A percentile compares a stretch with the other conserved stretches of the same genome.
Conservation (phyloP, 2,329 filamentous ascomycete species). For the Neoarthrinium moseri region DNA sequence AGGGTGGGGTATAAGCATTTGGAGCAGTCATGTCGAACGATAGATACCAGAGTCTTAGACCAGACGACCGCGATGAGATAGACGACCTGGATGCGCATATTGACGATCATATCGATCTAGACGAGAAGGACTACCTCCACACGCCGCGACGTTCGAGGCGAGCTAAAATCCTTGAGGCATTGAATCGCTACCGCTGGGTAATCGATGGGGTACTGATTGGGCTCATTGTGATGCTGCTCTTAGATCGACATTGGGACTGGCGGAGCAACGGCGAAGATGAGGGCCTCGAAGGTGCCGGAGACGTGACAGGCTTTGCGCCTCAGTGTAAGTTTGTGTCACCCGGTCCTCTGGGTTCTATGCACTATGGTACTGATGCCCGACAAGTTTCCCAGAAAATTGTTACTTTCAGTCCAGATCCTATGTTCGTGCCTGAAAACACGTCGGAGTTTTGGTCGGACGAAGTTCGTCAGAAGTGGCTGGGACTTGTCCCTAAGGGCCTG, state of each 20-base stretch:
- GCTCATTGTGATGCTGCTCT: conserved; percentile 32
- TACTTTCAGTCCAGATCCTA: conserved; percentile 33
- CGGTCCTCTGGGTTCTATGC: background rate
- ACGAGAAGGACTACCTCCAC: conserved; percentile 27
- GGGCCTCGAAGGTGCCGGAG: conserved; percentile 31
- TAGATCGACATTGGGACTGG: conserved; percentile 23
- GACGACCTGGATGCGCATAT: conserved; percentile 21
- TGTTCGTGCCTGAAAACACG: conserved; percentile 36
- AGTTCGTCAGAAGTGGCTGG: conserved; percentile 33
- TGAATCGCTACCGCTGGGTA: conserved; percentile 25
- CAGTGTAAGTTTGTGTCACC: conserved; percentile 23
- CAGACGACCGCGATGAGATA: conserved; percentile 19
- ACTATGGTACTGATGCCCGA: background rate
- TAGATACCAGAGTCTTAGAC: conserved; percentile 15
- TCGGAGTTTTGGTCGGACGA: conserved; percentile 36
- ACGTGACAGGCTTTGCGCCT: conserved; percentile 39
- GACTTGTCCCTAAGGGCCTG: conserved; percentile 37
- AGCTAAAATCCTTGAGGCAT: conserved; percentile 13
- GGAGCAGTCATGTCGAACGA: background rate
- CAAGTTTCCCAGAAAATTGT: conserved; percentile 38
- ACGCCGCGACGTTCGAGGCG: conserved; percentile 10
- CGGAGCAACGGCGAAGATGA: conserved; percentile 8
- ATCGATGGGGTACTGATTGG: conserved; percentile 33
- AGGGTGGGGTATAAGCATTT: background rate
- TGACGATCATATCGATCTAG: conserved; percentile 24